Evolutionary conservation across 192 early-diverging fungal genomes (phyloP), one percentile per base, ranked within the genome.

Genomic region (Podila epigama): DNA sequence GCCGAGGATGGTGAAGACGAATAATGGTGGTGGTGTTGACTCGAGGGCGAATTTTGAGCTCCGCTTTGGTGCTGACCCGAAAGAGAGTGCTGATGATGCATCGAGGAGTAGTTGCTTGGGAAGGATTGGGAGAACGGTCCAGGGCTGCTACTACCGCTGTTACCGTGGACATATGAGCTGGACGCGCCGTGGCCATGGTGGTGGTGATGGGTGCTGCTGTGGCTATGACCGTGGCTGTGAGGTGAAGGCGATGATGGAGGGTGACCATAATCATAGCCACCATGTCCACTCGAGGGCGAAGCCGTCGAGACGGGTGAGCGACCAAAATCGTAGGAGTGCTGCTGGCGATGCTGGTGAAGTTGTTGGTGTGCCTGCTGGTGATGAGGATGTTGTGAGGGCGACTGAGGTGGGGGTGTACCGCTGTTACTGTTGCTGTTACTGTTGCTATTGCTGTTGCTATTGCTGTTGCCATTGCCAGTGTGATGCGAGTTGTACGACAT

Each of bases 281-380:
- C 44, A 20, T 61, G 51, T 2, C 63, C 64, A 22, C 51, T 75
- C 1, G 71, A 66, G 11, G 63, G 58, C 4, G 70, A 72, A 15
- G 70, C 63, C 1, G 60, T 42, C 27, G 61, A 56, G 28, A 57
- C 25, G 1, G 73, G 66, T 18, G 73, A 62, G 8, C 65, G 65
- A 31, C 66, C n/a, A 54, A 68, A 77, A 29, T 77, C 73, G 48
- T 77, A 66, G 29, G 73, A 77, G 27, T 68, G 73, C 27, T 77
- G 73, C 1, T 77, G 73, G 33, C 66, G 73, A 28, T 77, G 73
- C 29, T 63, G 65, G 16, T 61, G 42, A 48, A 48, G 44, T 48
- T 22, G 44, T 22, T 48, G n/a, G 25, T 48, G 20, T n/a, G n/a
- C n/a, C n/a, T n/a, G n/a, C n/a, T n/a, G n/a, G n/a, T n/a, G n/a